Evolutionary conservation across 1,284 basidiomycete genomes (phyloP).

Genomic region (Chalciporus piperatoides): DNA sequence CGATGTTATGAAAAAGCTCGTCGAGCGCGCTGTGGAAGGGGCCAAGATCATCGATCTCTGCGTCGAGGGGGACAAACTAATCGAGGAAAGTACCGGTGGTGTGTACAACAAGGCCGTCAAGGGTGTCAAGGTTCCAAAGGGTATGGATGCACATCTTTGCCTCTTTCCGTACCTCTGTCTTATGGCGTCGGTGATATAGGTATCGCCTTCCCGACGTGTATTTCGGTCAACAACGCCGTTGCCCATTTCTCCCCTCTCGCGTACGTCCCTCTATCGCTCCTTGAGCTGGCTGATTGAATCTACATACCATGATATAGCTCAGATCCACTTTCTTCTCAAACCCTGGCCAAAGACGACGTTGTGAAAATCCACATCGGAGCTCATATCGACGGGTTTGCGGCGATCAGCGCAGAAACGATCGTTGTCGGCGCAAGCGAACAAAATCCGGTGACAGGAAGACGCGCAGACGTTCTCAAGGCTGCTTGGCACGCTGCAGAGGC

Average conservation of each 20-base stretch:
- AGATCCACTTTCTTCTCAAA: slow-evolving; percentile 62
- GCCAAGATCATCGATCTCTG: slow-evolving; percentile 90
- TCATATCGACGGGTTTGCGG: slow-evolving; percentile 93
- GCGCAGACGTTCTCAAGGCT: slow-evolving; percentile 90
- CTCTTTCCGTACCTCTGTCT: slow-evolving; percentile 6
- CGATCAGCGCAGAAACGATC: slow-evolving; percentile 88
- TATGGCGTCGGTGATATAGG: slow-evolving; percentile 44
- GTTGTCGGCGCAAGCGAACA: slow-evolving; percentile 74
- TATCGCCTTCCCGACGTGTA: slow-evolving; percentile 89
- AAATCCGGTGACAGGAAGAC: slow-evolving; percentile 77
- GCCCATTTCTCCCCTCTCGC: slow-evolving; percentile 79
- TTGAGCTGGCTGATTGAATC: slow-evolving; percentile 14
- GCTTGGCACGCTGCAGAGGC: slow-evolving; percentile 92
- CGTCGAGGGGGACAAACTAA: slow-evolving; percentile 87
- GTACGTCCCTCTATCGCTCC: slow-evolving; percentile 40
- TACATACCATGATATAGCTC: slow-evolving; percentile 44
- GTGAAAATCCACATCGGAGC: slow-evolving; percentile 96
- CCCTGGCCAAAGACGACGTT: slow-evolving; percentile 84
- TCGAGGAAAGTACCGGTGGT: slow-evolving; percentile 79
- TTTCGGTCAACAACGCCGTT: slow-evolving; percentile 90
- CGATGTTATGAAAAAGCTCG: slow-evolving; percentile 82
- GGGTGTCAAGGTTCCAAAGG: slow-evolving; percentile 84
- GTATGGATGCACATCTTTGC: slow-evolving; percentile 37
- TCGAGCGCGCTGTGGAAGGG: slow-evolving; percentile 74
- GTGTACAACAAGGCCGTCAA: slow-evolving; percentile 92